A percentile compares a stretch with the other conserved stretches of the same genome.
Evolutionary conservation across 306 rosid species (phyloP).

Genomic region (Rosa lucieae): DNA sequence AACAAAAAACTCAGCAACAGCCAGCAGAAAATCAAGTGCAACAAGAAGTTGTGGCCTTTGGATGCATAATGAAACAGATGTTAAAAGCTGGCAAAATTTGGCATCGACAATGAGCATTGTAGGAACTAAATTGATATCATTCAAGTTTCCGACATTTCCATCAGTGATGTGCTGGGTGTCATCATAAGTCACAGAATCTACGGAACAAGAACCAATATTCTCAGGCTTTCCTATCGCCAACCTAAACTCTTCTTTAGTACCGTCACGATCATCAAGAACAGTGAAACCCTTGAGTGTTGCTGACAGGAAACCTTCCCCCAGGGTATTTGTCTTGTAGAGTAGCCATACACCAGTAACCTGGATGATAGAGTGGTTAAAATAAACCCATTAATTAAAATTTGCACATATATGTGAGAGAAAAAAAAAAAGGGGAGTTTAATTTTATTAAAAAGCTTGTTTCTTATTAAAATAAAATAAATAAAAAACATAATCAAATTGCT

Average conservation of each 20-base stretch:
- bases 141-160: constrained; percentile 35
- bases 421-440: not conserved
- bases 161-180: constrained; percentile 37
- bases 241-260: constrained; percentile 78
- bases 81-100: constrained; percentile 56
- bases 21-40: constrained; percentile 93
- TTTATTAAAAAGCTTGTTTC: not conserved
- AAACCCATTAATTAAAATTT: not conserved
- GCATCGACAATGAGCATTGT: constrained; percentile 91
- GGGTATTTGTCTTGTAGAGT: constrained; percentile 72
- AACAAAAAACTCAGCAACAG: constrained; percentile 86
- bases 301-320: constrained; percentile 81
- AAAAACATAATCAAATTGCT: not conserved
- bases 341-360: constrained; percentile 90
- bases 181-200: constrained; percentile 30
- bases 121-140: constrained; percentile 49
- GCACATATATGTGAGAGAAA: not conserved
- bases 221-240: constrained; percentile 83
- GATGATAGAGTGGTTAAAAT: constrained; percentile 20
- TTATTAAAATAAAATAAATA: not conserved
- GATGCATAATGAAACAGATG: constrained; percentile 62
- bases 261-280: constrained; percentile 92
- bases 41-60: constrained; percentile 96
- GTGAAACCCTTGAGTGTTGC: constrained; percentile 84
- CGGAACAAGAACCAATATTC: constrained; percentile 43